Evolutionary conservation across 768 basidiomycete species (phyloP).

Genomic region (Lactifluus pinguis): DNA sequence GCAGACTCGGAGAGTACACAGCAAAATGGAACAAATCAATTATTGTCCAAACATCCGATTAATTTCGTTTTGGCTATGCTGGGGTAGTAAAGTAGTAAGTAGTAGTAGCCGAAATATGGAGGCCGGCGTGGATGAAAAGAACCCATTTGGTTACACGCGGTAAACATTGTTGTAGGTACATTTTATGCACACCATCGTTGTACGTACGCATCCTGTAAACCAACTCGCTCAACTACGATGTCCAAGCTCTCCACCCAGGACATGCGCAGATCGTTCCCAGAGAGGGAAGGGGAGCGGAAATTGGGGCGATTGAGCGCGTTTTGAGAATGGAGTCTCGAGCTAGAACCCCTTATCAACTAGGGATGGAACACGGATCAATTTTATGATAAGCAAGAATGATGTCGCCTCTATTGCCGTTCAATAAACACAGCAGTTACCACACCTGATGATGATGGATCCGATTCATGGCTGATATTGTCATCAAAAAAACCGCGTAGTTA

Average conservation of each 20-base stretch:
- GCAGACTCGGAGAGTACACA: no score
- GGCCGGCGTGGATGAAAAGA: neutral
- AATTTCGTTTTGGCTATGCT: no score
- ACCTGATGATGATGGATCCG: neutral
- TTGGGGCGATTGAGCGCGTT: neutral
- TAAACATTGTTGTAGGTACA: neutral
- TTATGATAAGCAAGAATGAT: neutral
- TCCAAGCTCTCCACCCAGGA: neutral
- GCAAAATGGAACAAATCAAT: no score
- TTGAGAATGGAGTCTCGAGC: neutral
- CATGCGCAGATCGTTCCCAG: neutral
- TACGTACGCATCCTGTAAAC: neutral
- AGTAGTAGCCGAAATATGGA: neutral
- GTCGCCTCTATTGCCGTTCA: neutral
- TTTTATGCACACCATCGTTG: neutral
- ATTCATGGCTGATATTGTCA: neutral
- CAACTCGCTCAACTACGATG: neutral
- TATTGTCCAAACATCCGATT: no score
- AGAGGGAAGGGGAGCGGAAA: neutral
- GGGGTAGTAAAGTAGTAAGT: no score
- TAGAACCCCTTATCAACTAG: neutral
- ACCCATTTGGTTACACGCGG: neutral
- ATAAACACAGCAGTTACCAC: neutral
- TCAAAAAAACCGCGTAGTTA: neutral
- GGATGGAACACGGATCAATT: neutral